Evolutionary conservation across 768 basidiomycete genomes (phyloP), one percentile per base, ranked within the genome.

Genomic region (Kwoniella sp.): DNA sequence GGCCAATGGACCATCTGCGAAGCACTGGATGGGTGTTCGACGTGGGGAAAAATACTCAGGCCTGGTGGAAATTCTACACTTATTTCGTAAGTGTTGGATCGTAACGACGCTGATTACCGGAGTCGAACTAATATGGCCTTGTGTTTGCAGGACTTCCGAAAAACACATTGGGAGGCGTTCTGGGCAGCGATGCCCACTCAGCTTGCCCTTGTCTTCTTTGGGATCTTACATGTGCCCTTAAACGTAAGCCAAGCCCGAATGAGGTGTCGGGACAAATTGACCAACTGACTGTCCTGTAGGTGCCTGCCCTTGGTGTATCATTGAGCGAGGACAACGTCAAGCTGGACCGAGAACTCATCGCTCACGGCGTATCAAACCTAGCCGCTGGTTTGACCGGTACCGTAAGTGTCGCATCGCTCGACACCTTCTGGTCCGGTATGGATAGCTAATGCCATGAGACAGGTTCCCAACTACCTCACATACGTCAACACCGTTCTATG

Each of bases 161-260:
- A 84, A 22, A 86, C 90, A 15, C 83, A 82, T 22, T 91, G 87
- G 82, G 81, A 75, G 3, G 86, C 89, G 0, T 83, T 99, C 31
- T 89, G 89, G 87, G 82, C 85, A 0, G 94, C 92, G 0, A 82
- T 99, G 74, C 94, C 95, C 2, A 98, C 94, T 0, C 95, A 98
- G 76, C 87, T 97, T 64, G 95, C 95, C 3, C 79, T 99, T 66
- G 75, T 90, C 82, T 77, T 72, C 72, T 81, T 78, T 59, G 74
- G 69, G 51, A 66, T 78, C 37, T 66, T 82, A 47, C 78, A 81
- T 57, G 78, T 79, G 20, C 74, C 76, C 13, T 73, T 82, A n/a
- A 81, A 81, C 61, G 78, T 77, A 41, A 68, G 75, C 62, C n/a
- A n/a, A n/a, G n/a, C n/a, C n/a, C n/a, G n/a, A n/a, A n/a, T n/a